phyloP scores from a whole-genome alignment of 768 basidiomycete genomes.

The Amanita fuliginea region DNA sequence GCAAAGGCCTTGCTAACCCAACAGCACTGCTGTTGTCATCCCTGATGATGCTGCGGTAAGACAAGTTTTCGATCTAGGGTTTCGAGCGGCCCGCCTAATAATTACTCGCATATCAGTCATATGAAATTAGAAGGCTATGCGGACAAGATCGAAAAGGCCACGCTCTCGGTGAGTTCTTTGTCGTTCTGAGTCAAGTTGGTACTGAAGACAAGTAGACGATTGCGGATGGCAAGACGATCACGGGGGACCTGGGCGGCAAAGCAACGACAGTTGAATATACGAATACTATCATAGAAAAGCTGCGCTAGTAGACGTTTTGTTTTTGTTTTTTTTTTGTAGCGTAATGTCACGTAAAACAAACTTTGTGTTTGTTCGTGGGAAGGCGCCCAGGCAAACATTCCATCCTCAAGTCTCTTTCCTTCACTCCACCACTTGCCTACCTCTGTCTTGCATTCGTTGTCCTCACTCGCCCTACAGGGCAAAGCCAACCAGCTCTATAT shows the following conservation, averaged over 20 bases:
- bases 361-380: constrained; percentile 23
- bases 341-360: not conserved
- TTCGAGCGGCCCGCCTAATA: constrained; percentile 4
- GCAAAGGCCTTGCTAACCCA: constrained; percentile 95
- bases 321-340: constrained; percentile 7
- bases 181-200: constrained; percentile 69
- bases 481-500: constrained; percentile 51
- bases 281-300: constrained; percentile 70
- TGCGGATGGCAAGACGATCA: constrained; percentile 91
- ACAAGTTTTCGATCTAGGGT: constrained; percentile 10
- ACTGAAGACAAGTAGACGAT: constrained; percentile 85
- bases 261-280: constrained; percentile 87
- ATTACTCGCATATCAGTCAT: constrained; percentile 44
- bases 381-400: constrained; percentile 19
- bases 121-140: constrained; percentile 86
- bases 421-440: constrained; percentile 34
- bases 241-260: constrained; percentile 92
- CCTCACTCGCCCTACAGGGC: constrained; percentile 88
- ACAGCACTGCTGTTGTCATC: constrained; percentile 94
- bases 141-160: constrained; percentile 83
- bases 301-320: constrained; percentile 24
- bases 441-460: constrained; percentile 38
- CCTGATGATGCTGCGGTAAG: constrained; percentile 94
- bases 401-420: constrained; percentile 36
- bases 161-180: constrained; percentile 59